Evolutionary conservation across 2,329 filamentous ascomycete genomes (phyloP).

Genomic region (Penicillium sp.): DNA sequence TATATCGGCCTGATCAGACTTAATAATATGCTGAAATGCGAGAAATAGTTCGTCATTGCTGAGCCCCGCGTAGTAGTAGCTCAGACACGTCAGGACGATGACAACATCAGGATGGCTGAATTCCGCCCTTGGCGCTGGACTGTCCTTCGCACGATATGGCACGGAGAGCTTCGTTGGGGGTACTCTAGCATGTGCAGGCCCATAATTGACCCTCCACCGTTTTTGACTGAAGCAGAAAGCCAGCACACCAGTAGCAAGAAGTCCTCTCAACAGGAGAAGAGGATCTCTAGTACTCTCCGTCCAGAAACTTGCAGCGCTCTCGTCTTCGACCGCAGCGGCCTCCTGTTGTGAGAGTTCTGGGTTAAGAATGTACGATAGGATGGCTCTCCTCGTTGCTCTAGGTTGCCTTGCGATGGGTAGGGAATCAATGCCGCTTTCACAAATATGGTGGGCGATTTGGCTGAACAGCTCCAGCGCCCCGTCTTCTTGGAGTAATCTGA

Average conservation of each 20-base stretch:
- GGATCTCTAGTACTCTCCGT: slow-evolving; percentile 42
- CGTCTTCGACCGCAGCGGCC: slow-evolving; percentile 49
- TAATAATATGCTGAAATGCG: slow-evolving; percentile 53
- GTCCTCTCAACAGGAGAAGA: slow-evolving; percentile 45
- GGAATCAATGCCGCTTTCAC: slow-evolving; percentile 48
- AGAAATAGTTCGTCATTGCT: slow-evolving; percentile 54
- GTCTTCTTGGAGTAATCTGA: slow-evolving; percentile 54
- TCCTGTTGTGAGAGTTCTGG: slow-evolving; percentile 34
- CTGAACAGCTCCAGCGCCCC: slow-evolving; percentile 36
- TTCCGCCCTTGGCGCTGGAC: slow-evolving; percentile 59
- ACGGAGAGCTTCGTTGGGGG: slow-evolving; percentile 63
- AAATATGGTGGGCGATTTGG: slow-evolving; percentile 44
- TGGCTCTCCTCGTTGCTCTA: slow-evolving; percentile 30
- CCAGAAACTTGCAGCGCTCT: slow-evolving; percentile 48
- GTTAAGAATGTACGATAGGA: slow-evolving; percentile 54
- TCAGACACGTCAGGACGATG: slow-evolving; percentile 61
- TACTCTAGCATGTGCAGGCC: slow-evolving; percentile 52
- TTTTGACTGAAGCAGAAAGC: slow-evolving; percentile 60
- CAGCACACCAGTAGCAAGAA: slow-evolving; percentile 62
- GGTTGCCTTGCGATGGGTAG: slow-evolving; percentile 51
- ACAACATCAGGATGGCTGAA: slow-evolving; percentile 67
- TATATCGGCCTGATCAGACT: slow-evolving; percentile 56
- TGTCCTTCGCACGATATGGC: slow-evolving; percentile 65
- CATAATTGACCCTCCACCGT: slow-evolving; percentile 69
- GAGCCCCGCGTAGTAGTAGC: slow-evolving; percentile 64